Base-by-base conservation (phyloP, 495 filamentous ascomycete species). In the Aspergillus cristatus region DNA sequence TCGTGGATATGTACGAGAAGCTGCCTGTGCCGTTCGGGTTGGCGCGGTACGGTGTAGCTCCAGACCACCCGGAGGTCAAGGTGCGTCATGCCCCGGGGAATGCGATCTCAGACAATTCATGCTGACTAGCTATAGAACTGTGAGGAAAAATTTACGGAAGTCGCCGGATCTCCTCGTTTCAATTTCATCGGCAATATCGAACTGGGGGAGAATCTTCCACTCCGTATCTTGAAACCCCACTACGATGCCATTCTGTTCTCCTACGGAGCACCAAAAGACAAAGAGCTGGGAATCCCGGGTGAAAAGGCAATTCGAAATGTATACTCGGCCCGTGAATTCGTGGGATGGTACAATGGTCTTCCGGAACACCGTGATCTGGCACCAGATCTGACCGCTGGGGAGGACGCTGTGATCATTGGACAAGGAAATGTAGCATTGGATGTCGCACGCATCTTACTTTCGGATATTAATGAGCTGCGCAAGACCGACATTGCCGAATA, bases 51-150 rank as follows among this genome's bases (percentile, higher is more conserved):
- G 91, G 91, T 11, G 91, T 98, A 34, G 93, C 91, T 8, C 91
- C 91, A 6, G 91, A 98, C 55, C 91, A 98, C 58, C 89, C 91
- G 11, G 89, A 97, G 65, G 91, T 97, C 29, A 98, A 98, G 78
- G 89, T 91, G 70, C 37, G 63, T 39, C 18, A 20, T 13, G 32
- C 30, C 18, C 17, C 18, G 35, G 28, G 16, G 32, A 20, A 2
- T n/a, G 25, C 24, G 32, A 24, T 14, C 25, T 15, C 7, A 22
- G 20, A 8, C 5, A 3, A 34, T 18, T 13, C 3, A 10, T 5
- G 31, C 16, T 34, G 30, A 40, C 30, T 37, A 22, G 12, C 12
- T 30, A 32, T 47, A 96, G 88, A 95, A 95, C 53, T 97, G 90
- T 57, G 78, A 93, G 57, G 85, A 90, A 1, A 94, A 86, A 52